A percentile compares a stretch with the other conserved stretches of the same genome.
These are phyloP conservation scores for Sequoia sempervirens DNA, from an alignment of 75 land plant genomes.

Conservation along the genomic window DNA sequence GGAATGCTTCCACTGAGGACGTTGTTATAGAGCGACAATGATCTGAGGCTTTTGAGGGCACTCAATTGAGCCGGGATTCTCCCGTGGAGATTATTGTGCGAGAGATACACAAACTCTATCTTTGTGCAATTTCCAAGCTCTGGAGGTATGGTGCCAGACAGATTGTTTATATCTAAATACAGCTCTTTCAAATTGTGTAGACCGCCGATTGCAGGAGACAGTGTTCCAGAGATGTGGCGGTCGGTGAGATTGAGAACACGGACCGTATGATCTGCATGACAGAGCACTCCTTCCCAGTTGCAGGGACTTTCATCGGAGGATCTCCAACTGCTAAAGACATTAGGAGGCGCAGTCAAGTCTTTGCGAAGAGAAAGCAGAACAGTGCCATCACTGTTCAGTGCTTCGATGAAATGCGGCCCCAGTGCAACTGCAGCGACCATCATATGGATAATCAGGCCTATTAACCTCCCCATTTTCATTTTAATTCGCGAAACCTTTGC, in stretches of 20 bases:
- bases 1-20: slow-evolving; percentile 29
- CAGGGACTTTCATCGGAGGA: slow-evolving; percentile 10
- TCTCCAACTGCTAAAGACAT: too few species aligned
- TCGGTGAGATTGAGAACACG: slow-evolving; percentile 14
- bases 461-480: too few species aligned
- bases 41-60: slow-evolving; percentile 8
- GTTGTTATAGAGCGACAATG: slow-evolving; percentile 20
- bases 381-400: too few species aligned
- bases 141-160: slow-evolving; percentile 23
- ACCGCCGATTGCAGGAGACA: slow-evolving; percentile 24
- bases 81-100: slow-evolving; percentile 30
- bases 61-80: slow-evolving; percentile 31
- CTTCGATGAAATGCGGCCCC: too few species aligned
- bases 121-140: slow-evolving; percentile 15
- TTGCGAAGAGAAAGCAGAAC: too few species aligned
- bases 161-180: slow-evolving; percentile 17
- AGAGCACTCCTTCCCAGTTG: slow-evolving; percentile 11
- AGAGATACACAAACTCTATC: slow-evolving; percentile 20
- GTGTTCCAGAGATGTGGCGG: slow-evolving; percentile 9
- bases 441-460: too few species aligned
- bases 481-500: too few species aligned
- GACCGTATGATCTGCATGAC: slow-evolving; percentile 6
- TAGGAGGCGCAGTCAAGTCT: too few species aligned
- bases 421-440: too few species aligned
- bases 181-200: slow-evolving; percentile 17